Evolutionary conservation across 2,329 filamentous ascomycete species (phyloP).

Genomic region (Ampelomyces quisqualis): DNA sequence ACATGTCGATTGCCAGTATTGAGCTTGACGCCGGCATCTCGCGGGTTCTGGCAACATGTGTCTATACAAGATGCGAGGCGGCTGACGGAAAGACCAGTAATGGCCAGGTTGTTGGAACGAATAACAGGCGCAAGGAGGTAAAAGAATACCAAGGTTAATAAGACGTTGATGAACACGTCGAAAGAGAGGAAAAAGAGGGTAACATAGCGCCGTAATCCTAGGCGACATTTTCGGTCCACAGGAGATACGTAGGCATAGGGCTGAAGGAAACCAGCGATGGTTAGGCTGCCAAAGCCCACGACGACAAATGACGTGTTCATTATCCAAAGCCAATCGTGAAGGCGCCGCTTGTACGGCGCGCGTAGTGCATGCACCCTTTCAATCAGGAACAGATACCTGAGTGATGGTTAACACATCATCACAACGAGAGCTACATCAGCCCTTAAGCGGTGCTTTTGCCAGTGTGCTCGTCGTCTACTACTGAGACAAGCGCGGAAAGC

Average conservation of each 20-base stretch:
- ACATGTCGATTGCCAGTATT: slow-evolving; percentile 19
- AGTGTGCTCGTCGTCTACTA: too few species aligned
- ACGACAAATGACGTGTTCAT: slow-evolving; percentile 27
- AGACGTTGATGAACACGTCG: slow-evolving; percentile 43
- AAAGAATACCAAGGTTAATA: slow-evolving; percentile 45
- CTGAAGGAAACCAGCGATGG: slow-evolving; percentile 29
- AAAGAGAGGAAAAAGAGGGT: slow-evolving; percentile 42
- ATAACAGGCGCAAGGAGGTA: slow-evolving; percentile 39
- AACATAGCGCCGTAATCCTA: slow-evolving; percentile 43
- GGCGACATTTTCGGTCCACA: slow-evolving; percentile 40
- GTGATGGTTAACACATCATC: neutral
- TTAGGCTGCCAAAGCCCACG: slow-evolving; percentile 33
- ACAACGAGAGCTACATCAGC: neutral
- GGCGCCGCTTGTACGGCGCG: slow-evolving; percentile 33
- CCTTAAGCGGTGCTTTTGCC: too few species aligned
- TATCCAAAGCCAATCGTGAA: slow-evolving; percentile 41
- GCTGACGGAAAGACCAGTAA: slow-evolving; percentile 12
- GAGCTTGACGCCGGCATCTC: slow-evolving; percentile 6
- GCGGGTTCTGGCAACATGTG: slow-evolving; percentile 7
- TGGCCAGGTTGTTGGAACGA: slow-evolving; percentile 12
- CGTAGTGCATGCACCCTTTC: slow-evolving; percentile 46
- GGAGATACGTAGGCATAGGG: slow-evolving; percentile 36
- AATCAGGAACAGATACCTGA: slow-evolving; percentile 46
- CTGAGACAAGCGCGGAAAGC: too few species aligned
- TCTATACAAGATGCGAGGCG: slow-evolving; percentile 18